Percentiles rank a stretch among this genome's conserved stretches.
phyloP scores from a whole-genome alignment of 169 alveolate genomes.

The Babesia bigemina region DNA sequence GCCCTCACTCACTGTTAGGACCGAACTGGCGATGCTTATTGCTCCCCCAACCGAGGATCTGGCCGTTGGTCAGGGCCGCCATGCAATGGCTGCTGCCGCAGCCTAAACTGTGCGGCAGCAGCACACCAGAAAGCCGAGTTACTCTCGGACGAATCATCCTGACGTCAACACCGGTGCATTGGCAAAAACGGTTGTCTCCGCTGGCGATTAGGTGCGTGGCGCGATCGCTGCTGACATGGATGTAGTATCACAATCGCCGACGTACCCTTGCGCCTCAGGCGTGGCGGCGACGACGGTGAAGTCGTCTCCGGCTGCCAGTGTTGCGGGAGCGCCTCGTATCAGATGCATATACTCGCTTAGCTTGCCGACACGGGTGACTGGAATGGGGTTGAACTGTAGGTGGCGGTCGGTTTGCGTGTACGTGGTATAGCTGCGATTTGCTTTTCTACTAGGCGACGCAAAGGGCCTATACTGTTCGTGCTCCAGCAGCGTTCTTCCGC shows the following conservation, averaged over 20 bases:
- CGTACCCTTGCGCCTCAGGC: constrained; percentile 19
- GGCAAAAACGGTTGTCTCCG: constrained; percentile 51
- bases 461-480: constrained; percentile 23
- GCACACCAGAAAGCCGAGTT: constrained; percentile 16
- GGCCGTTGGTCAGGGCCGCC: constrained; percentile 21
- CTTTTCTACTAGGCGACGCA: neutral
- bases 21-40: constrained; percentile 34
- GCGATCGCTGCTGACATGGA: constrained; percentile 5
- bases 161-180: constrained; percentile 51
- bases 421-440: constrained; percentile 9
- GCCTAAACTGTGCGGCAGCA: neutral
- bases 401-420: constrained; percentile 34
- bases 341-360: constrained; percentile 11
- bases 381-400: constrained; percentile 62
- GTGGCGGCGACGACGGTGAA: constrained; percentile 44
- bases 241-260: neutral
- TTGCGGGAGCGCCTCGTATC: constrained; percentile 7
- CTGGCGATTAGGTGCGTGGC: constrained; percentile 24
- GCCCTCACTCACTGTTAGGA: constrained; percentile 15
- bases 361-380: constrained; percentile 19
- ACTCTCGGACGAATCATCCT: constrained; percentile 19
- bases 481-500: constrained; percentile 54
- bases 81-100: constrained; percentile 67
- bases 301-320: constrained; percentile 52
- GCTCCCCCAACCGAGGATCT: constrained; percentile 54